Percentiles rank a stretch among this genome's conserved stretches.
Conservation (phyloP, 2,329 filamentous ascomycete genomes). For the Juglanconis juglandina region DNA sequence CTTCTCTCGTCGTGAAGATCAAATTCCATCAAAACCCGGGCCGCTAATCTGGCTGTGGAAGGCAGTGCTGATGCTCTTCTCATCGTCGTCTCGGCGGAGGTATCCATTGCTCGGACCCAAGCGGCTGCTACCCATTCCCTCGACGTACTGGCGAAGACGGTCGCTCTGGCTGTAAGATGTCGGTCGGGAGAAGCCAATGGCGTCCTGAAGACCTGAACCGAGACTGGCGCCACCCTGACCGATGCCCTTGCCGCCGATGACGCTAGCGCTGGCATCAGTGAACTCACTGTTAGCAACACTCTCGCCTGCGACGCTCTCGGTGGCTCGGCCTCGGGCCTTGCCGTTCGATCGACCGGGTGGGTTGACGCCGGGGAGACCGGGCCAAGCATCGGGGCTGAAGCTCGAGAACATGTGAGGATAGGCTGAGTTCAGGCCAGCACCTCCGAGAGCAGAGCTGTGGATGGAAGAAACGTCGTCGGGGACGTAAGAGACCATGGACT, state of each 20-base stretch:
- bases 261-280: conserved; percentile 77
- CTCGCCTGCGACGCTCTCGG: conserved; percentile 83
- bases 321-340: conserved; percentile 63
- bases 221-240: conserved; percentile 87
- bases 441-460: conserved; percentile 85
- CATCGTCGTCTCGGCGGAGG: conserved; percentile 80
- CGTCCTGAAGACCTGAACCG: conserved; percentile 71
- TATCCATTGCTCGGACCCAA: conserved; percentile 65
- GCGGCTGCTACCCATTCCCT: conserved; percentile 65
- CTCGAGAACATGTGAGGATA: conserved; percentile 95
- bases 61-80: conserved; percentile 91
- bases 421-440: conserved; percentile 73
- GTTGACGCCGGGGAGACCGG: conserved; percentile 66
- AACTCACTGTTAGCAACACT: conserved; percentile 88
- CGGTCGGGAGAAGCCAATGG: conserved; percentile 61
- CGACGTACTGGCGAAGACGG: conserved; percentile 89
- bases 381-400: conserved; percentile 87
- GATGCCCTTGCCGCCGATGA: conserved; percentile 70
- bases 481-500: conserved; percentile 91
- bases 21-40: conserved; percentile 43
- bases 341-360: conserved; percentile 58
- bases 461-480: conserved; percentile 96
- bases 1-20: conserved; percentile 28
- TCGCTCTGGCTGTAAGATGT: conserved; percentile 75
- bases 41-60: conserved; percentile 91